Conservation (phyloP, 2,329 filamentous ascomycete species). For the Microthyrium microscopicum region DNA sequence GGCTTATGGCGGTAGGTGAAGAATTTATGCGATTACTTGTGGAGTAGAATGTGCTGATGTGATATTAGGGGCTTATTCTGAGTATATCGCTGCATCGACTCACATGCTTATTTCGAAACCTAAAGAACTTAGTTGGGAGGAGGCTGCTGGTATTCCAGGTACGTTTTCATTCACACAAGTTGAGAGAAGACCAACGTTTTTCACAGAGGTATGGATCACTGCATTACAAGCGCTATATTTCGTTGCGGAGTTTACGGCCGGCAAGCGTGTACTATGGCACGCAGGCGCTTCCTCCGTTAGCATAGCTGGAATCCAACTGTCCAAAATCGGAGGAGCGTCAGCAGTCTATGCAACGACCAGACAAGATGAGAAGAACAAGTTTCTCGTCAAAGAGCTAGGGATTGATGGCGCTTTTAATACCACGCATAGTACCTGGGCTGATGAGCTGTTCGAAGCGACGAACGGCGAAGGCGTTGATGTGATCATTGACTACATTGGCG, state of each 20-base stretch:
- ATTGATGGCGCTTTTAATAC: constrained; percentile 75
- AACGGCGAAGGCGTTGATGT: constrained; percentile 65
- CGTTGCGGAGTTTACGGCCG: constrained; percentile 53
- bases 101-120: constrained; percentile 78
- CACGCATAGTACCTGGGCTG: constrained; percentile 49
- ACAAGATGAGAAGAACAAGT: constrained; percentile 62
- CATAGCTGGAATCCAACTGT: constrained; percentile 74
- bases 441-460: constrained; percentile 54
- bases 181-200: neutral
- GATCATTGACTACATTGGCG: constrained; percentile 75
- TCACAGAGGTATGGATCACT: constrained; percentile 61
- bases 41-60: no score
- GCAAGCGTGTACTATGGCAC: constrained; percentile 74
- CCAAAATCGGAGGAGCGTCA: constrained; percentile 49
- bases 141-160: constrained; percentile 70
- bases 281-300: constrained; percentile 80
- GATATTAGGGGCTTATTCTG: constrained; percentile 75
- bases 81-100: constrained; percentile 60
- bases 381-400: constrained; percentile 58
- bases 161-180: constrained; percentile 19
- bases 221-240: constrained; percentile 82
- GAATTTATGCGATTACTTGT: no score
- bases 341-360: constrained; percentile 69
- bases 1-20: constrained; percentile 79
- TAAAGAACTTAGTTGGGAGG: constrained; percentile 49